Evolutionary conservation across 176 grass and related monocot species (phyloP).

Genomic region (Microstegium vimineum): DNA sequence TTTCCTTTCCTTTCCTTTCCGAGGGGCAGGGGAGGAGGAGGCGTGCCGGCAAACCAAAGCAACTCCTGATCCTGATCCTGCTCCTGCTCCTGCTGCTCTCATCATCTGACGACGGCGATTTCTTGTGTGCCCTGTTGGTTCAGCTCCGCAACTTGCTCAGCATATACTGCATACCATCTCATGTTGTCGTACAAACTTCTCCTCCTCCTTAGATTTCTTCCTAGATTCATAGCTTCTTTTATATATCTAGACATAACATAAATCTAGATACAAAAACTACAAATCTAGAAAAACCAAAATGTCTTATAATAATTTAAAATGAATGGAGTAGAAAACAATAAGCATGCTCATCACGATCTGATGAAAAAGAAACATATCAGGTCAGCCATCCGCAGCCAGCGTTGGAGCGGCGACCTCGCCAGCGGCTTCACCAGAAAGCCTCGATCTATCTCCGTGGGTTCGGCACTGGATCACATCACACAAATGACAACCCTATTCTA

Average conservation of each 20-base stretch:
- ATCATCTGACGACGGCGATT: constrained; percentile 1
- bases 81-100: no score
- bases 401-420: neutral
- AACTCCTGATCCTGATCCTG: neutral
- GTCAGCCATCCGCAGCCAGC: neutral
- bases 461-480: neutral
- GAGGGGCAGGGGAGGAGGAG: neutral
- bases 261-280: no score
- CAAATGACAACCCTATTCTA: neutral
- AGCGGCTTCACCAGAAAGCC: neutral
- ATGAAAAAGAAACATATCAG: neutral
- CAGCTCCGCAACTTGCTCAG: neutral
- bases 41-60: constrained; percentile 19
- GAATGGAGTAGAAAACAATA: no score
- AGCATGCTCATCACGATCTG: neutral
- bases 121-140: neutral
- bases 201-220: no score
- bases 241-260: no score
- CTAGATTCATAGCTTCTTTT: no score
- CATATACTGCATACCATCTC: neutral
- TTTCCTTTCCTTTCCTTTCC: no score
- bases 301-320: no score
- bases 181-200: no score
- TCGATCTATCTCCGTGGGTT: neutral
- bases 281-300: no score